A percentile compares a stretch with the other conserved stretches of the same genome.
These are phyloP conservation scores for Thalassiosira mediterranea DNA, from an alignment of 352 stramenopile species.

Conservation along the genomic window DNA sequence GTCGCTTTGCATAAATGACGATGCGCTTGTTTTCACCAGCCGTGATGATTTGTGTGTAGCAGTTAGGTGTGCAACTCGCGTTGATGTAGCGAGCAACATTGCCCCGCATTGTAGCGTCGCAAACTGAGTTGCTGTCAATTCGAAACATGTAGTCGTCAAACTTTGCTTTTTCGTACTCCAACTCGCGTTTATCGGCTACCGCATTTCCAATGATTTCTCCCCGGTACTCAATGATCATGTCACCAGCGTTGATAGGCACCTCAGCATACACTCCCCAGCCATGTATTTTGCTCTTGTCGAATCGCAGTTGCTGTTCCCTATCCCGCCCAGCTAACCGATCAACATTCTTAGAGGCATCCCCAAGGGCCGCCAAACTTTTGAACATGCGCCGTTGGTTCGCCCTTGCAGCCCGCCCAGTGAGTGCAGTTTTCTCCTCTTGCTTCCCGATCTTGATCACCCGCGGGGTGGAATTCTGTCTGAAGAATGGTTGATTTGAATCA, in stretches of 20 bases:
- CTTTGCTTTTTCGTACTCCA: slow-evolving; percentile 92
- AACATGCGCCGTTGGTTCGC: slow-evolving; percentile 76
- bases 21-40: slow-evolving; percentile 92
- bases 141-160: slow-evolving; percentile 98
- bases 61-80: slow-evolving; percentile 93
- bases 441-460: slow-evolving; percentile 40
- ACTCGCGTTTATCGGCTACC: slow-evolving; percentile 92
- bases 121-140: slow-evolving; percentile 89
- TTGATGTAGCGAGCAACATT: slow-evolving; percentile 95
- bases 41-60: slow-evolving; percentile 92
- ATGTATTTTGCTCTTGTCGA: slow-evolving; percentile 88
- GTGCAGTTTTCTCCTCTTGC: slow-evolving; percentile 49
- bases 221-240: slow-evolving; percentile 97
- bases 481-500: slow-evolving; percentile 17
- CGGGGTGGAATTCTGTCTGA: slow-evolving; percentile 37
- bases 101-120: slow-evolving; percentile 86
- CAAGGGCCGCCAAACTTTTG: slow-evolving; percentile 59
- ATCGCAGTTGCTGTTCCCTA: slow-evolving; percentile 67
- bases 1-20: slow-evolving; percentile 91
- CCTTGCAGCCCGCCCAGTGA: slow-evolving; percentile 57
- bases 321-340: slow-evolving; percentile 67
- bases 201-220: slow-evolving; percentile 89
- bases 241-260: slow-evolving; percentile 90
- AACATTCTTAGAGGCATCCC: slow-evolving; percentile 43
- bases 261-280: slow-evolving; percentile 96